Evolutionary conservation across 305 asterid species (phyloP).

Genomic region (Withania somnifera): DNA sequence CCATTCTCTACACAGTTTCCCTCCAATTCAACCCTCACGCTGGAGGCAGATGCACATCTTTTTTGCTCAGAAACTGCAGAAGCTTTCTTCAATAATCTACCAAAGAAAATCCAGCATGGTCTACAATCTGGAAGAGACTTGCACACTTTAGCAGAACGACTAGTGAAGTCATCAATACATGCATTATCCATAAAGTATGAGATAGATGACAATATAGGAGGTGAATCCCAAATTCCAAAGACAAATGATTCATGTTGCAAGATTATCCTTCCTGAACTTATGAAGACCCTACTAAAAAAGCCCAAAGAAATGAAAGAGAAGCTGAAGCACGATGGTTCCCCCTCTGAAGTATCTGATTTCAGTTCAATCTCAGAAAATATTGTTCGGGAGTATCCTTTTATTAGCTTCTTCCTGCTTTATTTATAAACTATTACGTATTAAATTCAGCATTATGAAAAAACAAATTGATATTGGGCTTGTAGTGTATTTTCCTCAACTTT

Average conservation of each 20-base stretch:
- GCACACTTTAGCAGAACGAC: constrained; percentile 67
- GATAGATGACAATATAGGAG: constrained; percentile 17
- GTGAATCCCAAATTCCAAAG: constrained; percentile 17
- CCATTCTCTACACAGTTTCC: constrained; percentile 21
- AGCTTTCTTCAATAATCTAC: constrained; percentile 43
- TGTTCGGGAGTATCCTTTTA: constrained; percentile 81
- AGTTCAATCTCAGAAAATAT: constrained; percentile 31
- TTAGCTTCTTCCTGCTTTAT: neutral
- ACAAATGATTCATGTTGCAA: constrained; percentile 25
- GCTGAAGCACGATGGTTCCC: constrained; percentile 24
- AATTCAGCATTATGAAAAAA: neutral
- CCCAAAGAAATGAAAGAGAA: constrained; percentile 73
- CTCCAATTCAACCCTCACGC: constrained; percentile 31
- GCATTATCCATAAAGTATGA: constrained; percentile 33
- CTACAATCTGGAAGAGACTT: constrained; percentile 70
- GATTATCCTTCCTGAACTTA: constrained; percentile 23
- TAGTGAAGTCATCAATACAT: constrained; percentile 50
- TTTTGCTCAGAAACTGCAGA: constrained; percentile 33
- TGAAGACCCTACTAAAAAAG: constrained; percentile 36
- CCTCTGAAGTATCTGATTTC: constrained; percentile 12
- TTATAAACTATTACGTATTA: neutral
- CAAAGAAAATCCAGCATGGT: constrained; percentile 47
- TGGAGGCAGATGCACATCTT: constrained; percentile 29
- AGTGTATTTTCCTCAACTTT: constrained; percentile 33
- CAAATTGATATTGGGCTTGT: neutral